Percentiles rank a stretch among this genome's conserved stretches.
Conservation (phyloP, 2,329 filamentous ascomycete species). For the Periconia sp. region DNA sequence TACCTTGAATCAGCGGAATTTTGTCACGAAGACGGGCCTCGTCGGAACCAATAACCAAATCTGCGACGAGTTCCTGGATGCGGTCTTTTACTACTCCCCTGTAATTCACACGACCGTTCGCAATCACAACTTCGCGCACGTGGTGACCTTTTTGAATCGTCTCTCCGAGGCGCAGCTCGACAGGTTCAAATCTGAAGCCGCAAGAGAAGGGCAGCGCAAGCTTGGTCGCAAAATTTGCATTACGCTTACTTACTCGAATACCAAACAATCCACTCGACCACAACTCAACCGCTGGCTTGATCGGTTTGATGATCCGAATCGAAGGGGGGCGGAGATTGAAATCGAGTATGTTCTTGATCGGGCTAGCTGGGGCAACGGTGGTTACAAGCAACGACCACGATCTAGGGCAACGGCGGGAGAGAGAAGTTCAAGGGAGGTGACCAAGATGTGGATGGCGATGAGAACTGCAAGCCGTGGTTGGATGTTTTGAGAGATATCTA, state of each 20-base stretch:
- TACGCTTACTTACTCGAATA: neutral
- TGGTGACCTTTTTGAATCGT: slow-evolving; percentile 19
- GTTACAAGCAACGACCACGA: too few relatives aligned
- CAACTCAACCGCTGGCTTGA: neutral
- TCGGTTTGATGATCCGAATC: neutral
- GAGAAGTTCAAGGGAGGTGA: too few relatives aligned
- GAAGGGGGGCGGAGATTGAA: neutral
- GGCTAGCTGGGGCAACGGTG: too few relatives aligned
- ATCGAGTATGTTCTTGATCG: too few relatives aligned
- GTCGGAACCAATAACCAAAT: slow-evolving; percentile 14
- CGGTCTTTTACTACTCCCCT: slow-evolving; percentile 14
- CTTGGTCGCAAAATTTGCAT: neutral
- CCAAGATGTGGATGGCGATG: too few relatives aligned
- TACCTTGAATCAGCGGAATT: slow-evolving; percentile 7
- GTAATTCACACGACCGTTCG: slow-evolving; percentile 13
- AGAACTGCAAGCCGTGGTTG: too few relatives aligned
- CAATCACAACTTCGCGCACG: slow-evolving; percentile 19
- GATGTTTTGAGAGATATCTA: too few relatives aligned
- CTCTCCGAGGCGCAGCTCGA: slow-evolving; percentile 14
- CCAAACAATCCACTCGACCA: neutral
- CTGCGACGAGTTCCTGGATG: slow-evolving; percentile 13
- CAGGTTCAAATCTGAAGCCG: neutral
- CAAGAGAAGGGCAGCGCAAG: too few relatives aligned
- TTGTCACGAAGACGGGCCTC: slow-evolving; percentile 14
- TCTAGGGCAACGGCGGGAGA: too few relatives aligned